Conservation (phyloP, 257 asterid genomes). For the Jasminum sambac region DNA sequence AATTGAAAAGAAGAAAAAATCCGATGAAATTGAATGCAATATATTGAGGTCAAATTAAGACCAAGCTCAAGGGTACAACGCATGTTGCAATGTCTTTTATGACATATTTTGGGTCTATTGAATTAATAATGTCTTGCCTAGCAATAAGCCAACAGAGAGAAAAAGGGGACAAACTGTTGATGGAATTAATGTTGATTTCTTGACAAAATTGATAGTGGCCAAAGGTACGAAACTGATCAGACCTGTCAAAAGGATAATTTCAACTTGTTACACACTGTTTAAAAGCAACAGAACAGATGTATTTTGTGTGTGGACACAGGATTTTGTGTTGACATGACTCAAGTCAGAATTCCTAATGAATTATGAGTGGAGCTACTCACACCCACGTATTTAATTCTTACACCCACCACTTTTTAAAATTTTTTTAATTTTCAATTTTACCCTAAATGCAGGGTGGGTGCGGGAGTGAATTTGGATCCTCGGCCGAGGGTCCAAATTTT, state of each 20-base stretch:
- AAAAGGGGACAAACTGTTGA: neutral
- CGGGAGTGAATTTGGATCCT: too few relatives aligned
- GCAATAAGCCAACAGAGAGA: neutral
- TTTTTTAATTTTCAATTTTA: too few relatives aligned
- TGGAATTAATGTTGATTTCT: neutral
- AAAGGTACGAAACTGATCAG: neutral
- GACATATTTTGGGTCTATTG: neutral
- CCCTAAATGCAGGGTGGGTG: too few relatives aligned
- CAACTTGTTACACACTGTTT: neutral
- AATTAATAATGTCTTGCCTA: neutral
- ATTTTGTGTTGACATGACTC: too few relatives aligned
- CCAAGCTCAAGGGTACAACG: slow-evolving; percentile 1
- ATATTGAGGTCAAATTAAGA: neutral
- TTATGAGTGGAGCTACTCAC: too few relatives aligned
- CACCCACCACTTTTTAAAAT: too few relatives aligned
- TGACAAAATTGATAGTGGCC: neutral
- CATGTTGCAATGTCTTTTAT: neutral
- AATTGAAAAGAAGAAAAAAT: too few relatives aligned
- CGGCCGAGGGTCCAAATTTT: too few relatives aligned
- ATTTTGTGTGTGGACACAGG: too few relatives aligned
- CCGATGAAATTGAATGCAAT: neutral
- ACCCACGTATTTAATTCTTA: too few relatives aligned
- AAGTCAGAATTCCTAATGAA: too few relatives aligned
- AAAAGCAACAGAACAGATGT: too few relatives aligned
- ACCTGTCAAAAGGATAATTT: neutral